Percentiles rank a stretch among this genome's conserved stretches.
phyloP scores from a whole-genome alignment of 192 early-diverging fungal genomes.

The Polychytrium aggregatum region DNA sequence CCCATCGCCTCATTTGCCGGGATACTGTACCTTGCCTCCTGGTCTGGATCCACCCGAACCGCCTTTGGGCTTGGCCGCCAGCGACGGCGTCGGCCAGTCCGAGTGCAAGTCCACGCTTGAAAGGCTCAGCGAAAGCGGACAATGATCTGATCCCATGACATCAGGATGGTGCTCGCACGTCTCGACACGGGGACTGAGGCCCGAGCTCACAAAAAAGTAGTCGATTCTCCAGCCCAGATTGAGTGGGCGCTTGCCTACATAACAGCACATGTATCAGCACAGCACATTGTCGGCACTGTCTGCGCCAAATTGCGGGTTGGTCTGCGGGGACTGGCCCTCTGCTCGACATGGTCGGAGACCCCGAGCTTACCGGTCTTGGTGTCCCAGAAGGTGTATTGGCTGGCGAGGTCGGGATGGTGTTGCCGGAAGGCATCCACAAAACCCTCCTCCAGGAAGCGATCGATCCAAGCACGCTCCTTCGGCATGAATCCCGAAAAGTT shows the following conservation, averaged over 20 bases:
- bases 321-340: too few relatives aligned
- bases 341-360: too few relatives aligned
- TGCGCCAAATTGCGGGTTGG: too few relatives aligned
- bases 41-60: too few relatives aligned
- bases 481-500: constrained; percentile 30
- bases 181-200: constrained; percentile 32
- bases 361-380: constrained; percentile 5
- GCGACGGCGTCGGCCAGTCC: too few relatives aligned
- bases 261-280: too few relatives aligned
- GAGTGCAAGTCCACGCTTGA: too few relatives aligned
- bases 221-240: constrained; percentile 53
- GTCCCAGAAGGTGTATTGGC: constrained; percentile 45
- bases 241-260: not conserved
- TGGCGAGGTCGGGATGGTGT: constrained; percentile 33
- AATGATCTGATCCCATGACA: constrained; percentile 59
- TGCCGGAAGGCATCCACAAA: constrained; percentile 44
- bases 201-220: constrained; percentile 39
- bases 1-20: too few relatives aligned
- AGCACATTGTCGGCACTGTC: too few relatives aligned
- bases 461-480: constrained; percentile 44
- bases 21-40: too few relatives aligned
- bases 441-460: constrained; percentile 25
- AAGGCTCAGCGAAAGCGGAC: constrained; percentile 27
- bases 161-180: constrained; percentile 32
- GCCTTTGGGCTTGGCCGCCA: too few relatives aligned